A percentile compares a stretch with the other conserved stretches of the same genome.
Evolutionary conservation across 2,329 filamentous ascomycete species (phyloP).

Genomic region (Lachnellula occidentalis): DNA sequence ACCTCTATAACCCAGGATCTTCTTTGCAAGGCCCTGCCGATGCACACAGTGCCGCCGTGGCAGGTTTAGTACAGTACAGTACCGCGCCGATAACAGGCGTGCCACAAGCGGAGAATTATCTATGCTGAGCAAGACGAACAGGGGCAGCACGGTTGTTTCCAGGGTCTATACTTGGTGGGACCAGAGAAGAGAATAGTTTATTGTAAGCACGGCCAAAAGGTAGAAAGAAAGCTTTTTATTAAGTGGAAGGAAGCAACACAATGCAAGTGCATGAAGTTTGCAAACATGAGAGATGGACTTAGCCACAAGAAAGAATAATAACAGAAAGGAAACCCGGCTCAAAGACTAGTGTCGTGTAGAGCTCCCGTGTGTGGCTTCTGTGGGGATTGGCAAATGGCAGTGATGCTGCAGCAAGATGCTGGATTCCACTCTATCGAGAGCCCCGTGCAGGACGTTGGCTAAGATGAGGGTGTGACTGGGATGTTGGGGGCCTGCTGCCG

Average conservation of each 20-base stretch:
- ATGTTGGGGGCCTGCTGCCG: constrained; percentile 21
- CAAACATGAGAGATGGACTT: constrained; percentile 12
- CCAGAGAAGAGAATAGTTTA: constrained; percentile 15
- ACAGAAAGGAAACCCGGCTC: constrained; percentile 21
- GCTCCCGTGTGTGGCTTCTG: constrained; percentile 15
- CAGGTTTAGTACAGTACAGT: constrained; percentile 17
- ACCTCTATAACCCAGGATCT: constrained; percentile 23
- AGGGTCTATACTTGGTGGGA: constrained; percentile 13
- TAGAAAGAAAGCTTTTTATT: constrained; percentile 1
- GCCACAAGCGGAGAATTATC: constrained; percentile 19
- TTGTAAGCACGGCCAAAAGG: constrained; percentile 15
- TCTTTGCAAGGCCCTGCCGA: constrained; percentile 19
- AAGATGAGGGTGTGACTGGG: constrained; percentile 29
- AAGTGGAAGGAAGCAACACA: constrained; percentile 3
- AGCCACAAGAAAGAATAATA: constrained; percentile 22
- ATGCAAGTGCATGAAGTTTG: constrained; percentile 15
- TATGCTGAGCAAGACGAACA: constrained; percentile 19
- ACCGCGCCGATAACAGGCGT: constrained; percentile 20
- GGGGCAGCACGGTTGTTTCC: constrained; percentile 24
- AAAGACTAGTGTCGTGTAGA: constrained; percentile 22
- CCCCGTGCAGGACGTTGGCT: constrained; percentile 24
- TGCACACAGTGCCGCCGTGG: constrained; percentile 9
- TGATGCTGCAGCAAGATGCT: constrained; percentile 20
- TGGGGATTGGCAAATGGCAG: constrained; percentile 27
- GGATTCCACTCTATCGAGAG: constrained; percentile 26